These are phyloP conservation scores for Globisporangium rhizosaccharum DNA, from an alignment of 352 stramenopile genomes.

Conservation along the genomic window DNA sequence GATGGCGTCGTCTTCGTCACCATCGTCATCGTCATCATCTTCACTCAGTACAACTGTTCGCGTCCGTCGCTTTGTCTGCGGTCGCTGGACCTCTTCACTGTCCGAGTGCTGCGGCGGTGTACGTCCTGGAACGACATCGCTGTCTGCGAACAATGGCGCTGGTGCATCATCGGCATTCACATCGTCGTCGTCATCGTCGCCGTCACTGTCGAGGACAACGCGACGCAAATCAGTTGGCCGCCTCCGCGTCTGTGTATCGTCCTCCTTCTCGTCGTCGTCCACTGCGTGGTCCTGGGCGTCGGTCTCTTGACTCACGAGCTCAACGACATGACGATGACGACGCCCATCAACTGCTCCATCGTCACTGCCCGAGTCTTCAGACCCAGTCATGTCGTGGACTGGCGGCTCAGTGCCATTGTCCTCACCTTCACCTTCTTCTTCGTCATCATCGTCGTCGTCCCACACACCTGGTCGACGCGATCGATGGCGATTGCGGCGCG, in stretches of 20 bases:
- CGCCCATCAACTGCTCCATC: not conserved
- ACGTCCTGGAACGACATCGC: not conserved
- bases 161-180: constrained; percentile 10
- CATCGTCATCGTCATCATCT: not conserved
- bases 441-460: constrained; percentile 2
- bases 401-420: not conserved
- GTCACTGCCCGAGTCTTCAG: constrained; percentile 1
- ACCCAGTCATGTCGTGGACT: constrained; percentile 10
- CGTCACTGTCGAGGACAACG: constrained; percentile 20
- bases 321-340: not conserved
- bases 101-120: not conserved
- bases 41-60: not conserved
- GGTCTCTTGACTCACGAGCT: constrained; percentile 13
- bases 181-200: constrained; percentile 35
- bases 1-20: no score
- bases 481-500: not conserved
- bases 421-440: not conserved
- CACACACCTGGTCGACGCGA: not conserved
- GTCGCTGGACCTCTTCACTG: not conserved
- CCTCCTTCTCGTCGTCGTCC: not conserved
- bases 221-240: constrained; percentile 8
- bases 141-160: not conserved
- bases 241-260: not conserved
- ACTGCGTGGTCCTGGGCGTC: not conserved
- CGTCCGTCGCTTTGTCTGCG: not conserved